Evolutionary conservation across 768 basidiomycete genomes (phyloP).

Genomic region (Chalciporus pseudorubinellus): DNA sequence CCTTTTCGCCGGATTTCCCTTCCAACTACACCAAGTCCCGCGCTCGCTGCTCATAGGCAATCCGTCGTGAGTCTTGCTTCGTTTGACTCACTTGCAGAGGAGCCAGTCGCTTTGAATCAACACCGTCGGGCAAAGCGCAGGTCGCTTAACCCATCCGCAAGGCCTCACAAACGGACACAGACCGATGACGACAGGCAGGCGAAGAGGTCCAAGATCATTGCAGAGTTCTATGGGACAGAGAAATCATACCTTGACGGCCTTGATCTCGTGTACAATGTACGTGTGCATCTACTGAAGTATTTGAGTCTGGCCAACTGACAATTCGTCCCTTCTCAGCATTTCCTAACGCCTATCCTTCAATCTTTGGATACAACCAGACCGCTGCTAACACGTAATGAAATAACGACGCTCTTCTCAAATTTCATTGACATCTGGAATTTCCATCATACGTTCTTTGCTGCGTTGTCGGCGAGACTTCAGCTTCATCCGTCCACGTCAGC

Average conservation of each 20-base stretch:
- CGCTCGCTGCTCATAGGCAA: constrained; percentile 44
- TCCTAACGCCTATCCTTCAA: constrained; percentile 73
- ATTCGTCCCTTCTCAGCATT: constrained; percentile 53
- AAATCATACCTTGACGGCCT: constrained; percentile 77
- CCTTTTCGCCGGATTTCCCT: constrained; percentile 66
- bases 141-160: constrained; percentile 28
- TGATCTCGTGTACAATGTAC: constrained; percentile 76
- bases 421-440: constrained; percentile 92
- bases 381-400: constrained; percentile 62
- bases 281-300: constrained; percentile 23
- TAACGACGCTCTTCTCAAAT: constrained; percentile 80
- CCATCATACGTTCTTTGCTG: constrained; percentile 69
- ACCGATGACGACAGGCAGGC: constrained; percentile 47
- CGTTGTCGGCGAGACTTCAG: constrained; percentile 46
- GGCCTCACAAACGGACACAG: constrained; percentile 34
- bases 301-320: neutral
- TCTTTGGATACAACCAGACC: constrained; percentile 69
- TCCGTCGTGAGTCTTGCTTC: constrained; percentile 72
- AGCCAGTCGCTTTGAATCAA: constrained; percentile 20
- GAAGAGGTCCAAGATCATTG: constrained; percentile 68
- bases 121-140: constrained; percentile 37
- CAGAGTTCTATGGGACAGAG: constrained; percentile 82
- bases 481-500: constrained; percentile 22
- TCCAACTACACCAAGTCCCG: constrained; percentile 47
- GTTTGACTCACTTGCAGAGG: constrained; percentile 68